Percentiles rank a stretch among this genome's conserved stretches.
phyloP scores from a whole-genome alignment of 352 stramenopile species.

The Globisporangium irregulare region DNA sequence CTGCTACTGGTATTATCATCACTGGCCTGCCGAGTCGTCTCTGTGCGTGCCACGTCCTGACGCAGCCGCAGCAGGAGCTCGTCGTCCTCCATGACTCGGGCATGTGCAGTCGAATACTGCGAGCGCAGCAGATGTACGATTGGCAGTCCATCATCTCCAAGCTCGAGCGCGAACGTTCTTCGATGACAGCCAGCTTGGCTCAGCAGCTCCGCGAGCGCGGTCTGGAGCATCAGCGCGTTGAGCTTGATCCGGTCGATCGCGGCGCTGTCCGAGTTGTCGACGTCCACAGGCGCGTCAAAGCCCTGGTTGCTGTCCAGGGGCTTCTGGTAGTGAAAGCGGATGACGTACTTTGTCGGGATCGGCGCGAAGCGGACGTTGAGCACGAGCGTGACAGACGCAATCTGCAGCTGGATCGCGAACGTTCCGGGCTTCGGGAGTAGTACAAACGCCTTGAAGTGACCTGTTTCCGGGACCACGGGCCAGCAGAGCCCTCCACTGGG shows the following conservation, averaged over 20 bases:
- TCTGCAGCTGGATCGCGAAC: conserved; percentile 28
- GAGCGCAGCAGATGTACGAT: conserved; percentile 46
- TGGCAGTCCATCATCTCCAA: conserved; percentile 47
- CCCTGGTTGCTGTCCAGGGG: conserved; percentile 40
- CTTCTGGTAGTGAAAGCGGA: conserved; percentile 74
- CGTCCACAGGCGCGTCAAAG: conserved; percentile 48
- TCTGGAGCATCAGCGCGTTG: conserved; percentile 57
- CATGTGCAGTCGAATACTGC: conserved; percentile 43
- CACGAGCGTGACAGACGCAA: conserved; percentile 15
- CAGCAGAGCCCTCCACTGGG: conserved; percentile 27
- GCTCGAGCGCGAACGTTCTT: conserved; percentile 50
- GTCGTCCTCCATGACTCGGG: conserved; percentile 40
- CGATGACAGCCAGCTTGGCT: conserved; percentile 32
- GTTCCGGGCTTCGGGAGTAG: conserved; percentile 42
- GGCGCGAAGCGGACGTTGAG: conserved; percentile 40
- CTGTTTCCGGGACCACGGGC: conserved; percentile 36
- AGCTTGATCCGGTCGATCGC: conserved; percentile 51
- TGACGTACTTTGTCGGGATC: conserved; percentile 27
- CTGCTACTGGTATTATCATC: not conserved
- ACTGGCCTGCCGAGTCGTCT: conserved; percentile 12
- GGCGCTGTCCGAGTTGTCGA: conserved; percentile 57
- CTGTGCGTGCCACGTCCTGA: conserved; percentile 37
- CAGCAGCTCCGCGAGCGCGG: conserved; percentile 53
- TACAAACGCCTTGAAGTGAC: conserved; percentile 64
- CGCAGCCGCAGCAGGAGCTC: conserved; percentile 48